Base-by-base conservation (phyloP, 495 filamentous ascomycete species). In the Immersiella caudata region DNA sequence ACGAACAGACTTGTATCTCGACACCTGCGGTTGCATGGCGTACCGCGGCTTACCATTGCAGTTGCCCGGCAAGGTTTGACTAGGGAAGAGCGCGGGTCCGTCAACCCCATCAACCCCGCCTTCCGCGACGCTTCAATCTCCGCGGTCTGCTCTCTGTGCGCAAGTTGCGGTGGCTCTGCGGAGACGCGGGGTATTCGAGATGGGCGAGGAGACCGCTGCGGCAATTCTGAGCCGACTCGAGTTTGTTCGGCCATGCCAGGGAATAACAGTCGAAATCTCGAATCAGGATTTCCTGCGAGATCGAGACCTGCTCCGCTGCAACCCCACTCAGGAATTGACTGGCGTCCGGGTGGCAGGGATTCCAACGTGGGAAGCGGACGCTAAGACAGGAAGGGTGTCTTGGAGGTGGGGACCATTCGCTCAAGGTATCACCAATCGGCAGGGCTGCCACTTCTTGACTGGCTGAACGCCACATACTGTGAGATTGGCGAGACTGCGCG, bases 31-130 rank as follows among this genome's bases (percentile, higher is more conserved):
- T 12, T 12, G 16, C 40, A 46, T 46, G 14, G 40, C 11, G 11
- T 46, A 12, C 14, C 40, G 9, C 5, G 16, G 40, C 14, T 46
- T 46, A 12, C 40, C 40, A 46, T 46, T 55, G 52, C 52, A 55
- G 52, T 55, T n/a, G 21, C 20, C 8, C 52, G 24, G 52, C 21
- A 33, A 27, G 22, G 22, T 59, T 22, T 27, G 22, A 22, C 56
- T 59, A 33, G 56, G 56, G 26, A 27, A 59, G 8, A n/a, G 56
- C 21, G 24, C 56, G 56, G 52, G 9, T n/a, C 7, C 52, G 52
- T 55, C 52, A 55, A 14, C 52, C 52, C 52, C 52, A n/a, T 55
- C 52, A 24, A 26, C 6, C 52, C 52, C 52, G 52, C 24, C 52
- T 24, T 9, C 1, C 56, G 21, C 56, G 29, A 33, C 25, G 24